A percentile compares a stretch with the other conserved stretches of the same genome.
Evolutionary conservation across 2,329 filamentous ascomycete genomes (phyloP).

Genomic region (Fusarium pseudonygamai): DNA sequence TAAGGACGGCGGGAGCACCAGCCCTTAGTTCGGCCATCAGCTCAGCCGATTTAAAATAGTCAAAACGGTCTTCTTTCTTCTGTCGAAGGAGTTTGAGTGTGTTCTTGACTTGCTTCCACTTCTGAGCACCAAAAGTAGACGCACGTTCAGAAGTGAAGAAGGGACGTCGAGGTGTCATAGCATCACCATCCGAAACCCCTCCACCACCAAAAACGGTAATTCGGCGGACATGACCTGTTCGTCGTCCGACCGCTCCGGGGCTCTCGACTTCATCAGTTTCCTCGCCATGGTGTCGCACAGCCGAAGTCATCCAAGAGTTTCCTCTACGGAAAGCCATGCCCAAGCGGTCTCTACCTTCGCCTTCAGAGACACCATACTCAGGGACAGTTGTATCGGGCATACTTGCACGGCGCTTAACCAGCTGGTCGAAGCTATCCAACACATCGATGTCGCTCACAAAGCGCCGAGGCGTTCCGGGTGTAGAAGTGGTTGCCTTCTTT

Average conservation of each 20-base stretch:
- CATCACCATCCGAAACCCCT: constrained; percentile 71
- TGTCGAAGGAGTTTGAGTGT: constrained; percentile 82
- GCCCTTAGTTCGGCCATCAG: constrained; percentile 94
- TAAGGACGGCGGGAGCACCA: constrained; percentile 90
- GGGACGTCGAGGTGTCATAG: constrained; percentile 64
- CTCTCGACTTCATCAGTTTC: constrained; percentile 63
- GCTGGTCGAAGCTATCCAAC: constrained; percentile 53
- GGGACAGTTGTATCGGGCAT: constrained; percentile 69
- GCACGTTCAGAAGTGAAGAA: constrained; percentile 73
- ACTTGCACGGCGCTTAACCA: constrained; percentile 72
- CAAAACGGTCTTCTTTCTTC: constrained; percentile 87
- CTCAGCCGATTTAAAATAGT: constrained; percentile 95
- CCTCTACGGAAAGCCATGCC: constrained; percentile 64
- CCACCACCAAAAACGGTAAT: constrained; percentile 72
- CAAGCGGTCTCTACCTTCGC: constrained; percentile 73
- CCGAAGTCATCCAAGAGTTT: constrained; percentile 65
- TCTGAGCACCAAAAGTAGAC: constrained; percentile 78
- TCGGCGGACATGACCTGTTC: constrained; percentile 71
- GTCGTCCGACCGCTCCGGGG: constrained; percentile 58
- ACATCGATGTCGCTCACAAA: constrained; percentile 54
- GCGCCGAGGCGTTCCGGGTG: constrained; percentile 71
- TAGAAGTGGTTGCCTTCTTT: constrained; percentile 66
- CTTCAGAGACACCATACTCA: constrained; percentile 76
- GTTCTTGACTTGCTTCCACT: constrained; percentile 93
- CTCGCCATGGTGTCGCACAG: constrained; percentile 59